Base-by-base conservation (phyloP, 2,329 filamentous ascomycete species). In the Penicillium thymicola region DNA sequence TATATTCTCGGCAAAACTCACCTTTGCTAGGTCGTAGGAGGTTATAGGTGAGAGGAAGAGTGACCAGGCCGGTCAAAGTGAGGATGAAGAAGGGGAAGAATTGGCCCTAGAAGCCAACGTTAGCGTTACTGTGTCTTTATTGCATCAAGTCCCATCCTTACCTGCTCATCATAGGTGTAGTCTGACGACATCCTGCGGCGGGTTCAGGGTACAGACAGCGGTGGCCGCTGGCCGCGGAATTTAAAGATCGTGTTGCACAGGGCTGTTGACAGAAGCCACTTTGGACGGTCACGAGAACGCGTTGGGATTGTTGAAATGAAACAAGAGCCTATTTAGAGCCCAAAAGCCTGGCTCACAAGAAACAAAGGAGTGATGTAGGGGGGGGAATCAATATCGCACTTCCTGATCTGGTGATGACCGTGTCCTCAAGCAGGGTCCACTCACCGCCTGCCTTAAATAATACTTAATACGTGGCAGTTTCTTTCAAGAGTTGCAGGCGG, bases 51-150 rank as follows among this genome's bases (percentile, higher is more conserved):
- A 96, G 83, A 60, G 93, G 92, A 57, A 96, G 78, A 34, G 94
- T 97, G 76, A 97, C 84, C 65, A 99, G 85, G 70, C 88, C 87
- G 61, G 89, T 86, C 70, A 97, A 83, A 42, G 92, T 97, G 72
- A 97, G 87, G 78, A 97, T 88, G 81, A 99, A 99, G 84, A 96
- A 96, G 66, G 95, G 94, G 82, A 97, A 99, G 81, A 97, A 97
- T 84, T 97, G 90, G 68, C 92, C 92, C 85, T 94, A 14, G 23
- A 47, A 53, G 30, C 14, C 30, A n/a, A 27, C 36, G 16, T 48
- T 40, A 51, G 23, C 11, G 8, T 4, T 13, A 5, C 18, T 23
- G 28, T 43, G n/a, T 38, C 8, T 44, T 47, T 16, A 36, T 27
- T 8, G 25, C 18, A 16, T 34, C 8, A 10, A 32, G 21, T 38